Base-by-base conservation (phyloP, 495 filamentous ascomycete species). In the Lasiosphaeria hispida region DNA sequence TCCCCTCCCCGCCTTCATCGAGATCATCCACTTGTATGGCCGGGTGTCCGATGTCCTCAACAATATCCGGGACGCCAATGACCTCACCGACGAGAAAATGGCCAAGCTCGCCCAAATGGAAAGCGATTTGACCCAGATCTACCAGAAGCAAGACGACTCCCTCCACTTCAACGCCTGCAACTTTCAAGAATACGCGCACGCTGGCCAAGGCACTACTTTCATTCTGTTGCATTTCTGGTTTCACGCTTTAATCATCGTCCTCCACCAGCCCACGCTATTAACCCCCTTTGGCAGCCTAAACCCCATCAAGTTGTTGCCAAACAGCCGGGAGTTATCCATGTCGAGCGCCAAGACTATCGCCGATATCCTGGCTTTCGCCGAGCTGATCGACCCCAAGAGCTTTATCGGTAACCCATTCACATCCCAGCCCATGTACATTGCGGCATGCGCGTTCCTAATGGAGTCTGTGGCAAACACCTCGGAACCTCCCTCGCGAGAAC, bases 221-320 rank as follows among this genome's bases (percentile, higher is more conserved):
- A 87, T 92, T 52, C 78, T 95, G n/a, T 76, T 93, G 33, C 90
- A 95, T 67, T 90, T 93, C 66, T 95, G 90, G 90, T 93, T 93
- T 63, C 90, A 95, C 63, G 88, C 90, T 0, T 72, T 93, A 40
- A 91, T 95, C 54, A 88, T 92, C 36, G 77, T 95, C 8, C 79
- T 95, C 9, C 89, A 95, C 65, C 89, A 91, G 58, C 90, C 90
- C 1, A 90, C 88, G 1, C 70, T 94, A 6, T 75, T 94, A 33
- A 85, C 90, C 58, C 87, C 85, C 0, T 90, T 91, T 59, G 88
- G 87, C 50, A 86, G 85, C 14, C 71, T 76, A 38, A 70, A 67
- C 43, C 79, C 80, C 23, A 82, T 86, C 52, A 84, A 87, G 40
- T 77, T 92, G 7, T 84, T 88, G 56, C 81, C 87, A 1, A 87